A percentile compares a stretch with the other conserved stretches of the same genome.
phyloP scores from a whole-genome alignment of 208 protist genomes.

The Leptomonas pyrrhocoris region DNA sequence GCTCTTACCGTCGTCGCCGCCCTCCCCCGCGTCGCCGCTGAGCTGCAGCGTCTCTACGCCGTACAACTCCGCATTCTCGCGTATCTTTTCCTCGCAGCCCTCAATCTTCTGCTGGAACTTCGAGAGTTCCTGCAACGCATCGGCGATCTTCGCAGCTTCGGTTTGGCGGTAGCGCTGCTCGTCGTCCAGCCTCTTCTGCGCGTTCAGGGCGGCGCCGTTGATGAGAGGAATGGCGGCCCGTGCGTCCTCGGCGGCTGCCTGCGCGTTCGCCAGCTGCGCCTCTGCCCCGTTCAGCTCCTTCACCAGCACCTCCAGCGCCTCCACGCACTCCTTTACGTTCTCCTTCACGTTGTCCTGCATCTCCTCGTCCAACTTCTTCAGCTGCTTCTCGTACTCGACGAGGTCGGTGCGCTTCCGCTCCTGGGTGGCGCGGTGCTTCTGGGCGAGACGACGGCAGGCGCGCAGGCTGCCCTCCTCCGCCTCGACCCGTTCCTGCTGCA shows the following conservation, averaged over 20 bases:
- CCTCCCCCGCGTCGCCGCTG: constrained; percentile 28
- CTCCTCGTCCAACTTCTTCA: constrained; percentile 68
- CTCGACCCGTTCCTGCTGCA: constrained; percentile 65
- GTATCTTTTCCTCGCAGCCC: constrained; percentile 84
- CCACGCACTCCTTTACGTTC: constrained; percentile 49
- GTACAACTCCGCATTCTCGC: constrained; percentile 87
- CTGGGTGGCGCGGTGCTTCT: constrained; percentile 76
- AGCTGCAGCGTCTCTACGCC: constrained; percentile 81
- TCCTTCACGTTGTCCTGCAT: constrained; percentile 60
- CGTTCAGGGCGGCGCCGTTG: constrained; percentile 65
- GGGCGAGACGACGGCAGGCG: constrained; percentile 60
- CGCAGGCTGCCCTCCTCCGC: constrained; percentile 77
- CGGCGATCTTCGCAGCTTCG: constrained; percentile 74
- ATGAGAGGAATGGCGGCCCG: constrained; percentile 61
- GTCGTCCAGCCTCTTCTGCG: constrained; percentile 80
- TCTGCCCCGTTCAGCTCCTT: constrained; percentile 63
- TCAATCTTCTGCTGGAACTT: constrained; percentile 92
- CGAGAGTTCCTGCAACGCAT: constrained; percentile 79
- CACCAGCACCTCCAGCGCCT: constrained; percentile 51
- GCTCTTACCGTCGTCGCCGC: constrained; percentile 35
- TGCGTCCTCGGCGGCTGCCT: constrained; percentile 57
- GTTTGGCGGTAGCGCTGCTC: constrained; percentile 83
- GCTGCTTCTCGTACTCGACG: constrained; percentile 57
- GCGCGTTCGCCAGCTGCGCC: constrained; percentile 52
- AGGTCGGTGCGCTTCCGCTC: constrained; percentile 69